Base-by-base conservation (phyloP, 768 basidiomycete genomes). In the Krasilnikovozyma curviuscula region DNA sequence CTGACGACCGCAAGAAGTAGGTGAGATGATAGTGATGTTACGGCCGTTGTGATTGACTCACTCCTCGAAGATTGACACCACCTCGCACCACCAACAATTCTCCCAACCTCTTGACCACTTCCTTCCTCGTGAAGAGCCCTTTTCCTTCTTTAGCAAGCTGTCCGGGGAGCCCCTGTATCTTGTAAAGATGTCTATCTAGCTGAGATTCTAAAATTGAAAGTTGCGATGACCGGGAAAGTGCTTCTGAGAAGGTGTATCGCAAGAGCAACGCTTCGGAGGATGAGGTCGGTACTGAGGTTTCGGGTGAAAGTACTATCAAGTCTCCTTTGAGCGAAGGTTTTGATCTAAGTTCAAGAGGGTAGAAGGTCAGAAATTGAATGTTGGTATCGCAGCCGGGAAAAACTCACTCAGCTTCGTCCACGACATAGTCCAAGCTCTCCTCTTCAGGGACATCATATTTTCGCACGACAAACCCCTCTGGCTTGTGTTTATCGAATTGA, bases 161-260 rank as follows among this genome's bases (percentile, higher is more conserved):
- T 3, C 32, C 30, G 16, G 48, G 48, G 1, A 49, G 40, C 1
- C 14, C 29, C 16, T 49, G 37, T 24, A 40, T 30, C 7, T 29
- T 25, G 7, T 28, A 24, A 23, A 49, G 23, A 6, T 42, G 31
- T 4, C 12, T 19, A 10, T 33, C 30, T 10, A 49, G 48, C 43
- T 49, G 48, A 49, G 40, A 13, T 31, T 49, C 48, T 12, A 49
- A 19, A 13, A 49, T 41, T 0, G 48, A 49, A 7, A 49, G 48
- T 27, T 49, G 48, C 10, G 48, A 49, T 23, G 48, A 49, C 23
- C 48, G 40, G 4, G 48, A 49, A 8, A 49, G 40, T 7, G 48
- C 48, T 27, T 49, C 48, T 4, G 48, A 49, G 32, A 49, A 49
- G 5, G 48, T 40, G 40, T 40, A 49, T 12, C 48, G 48, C 16